Evolutionary conservation across 176 grass and related monocot species (phyloP).

Genomic region (Elymus sibiricus): DNA sequence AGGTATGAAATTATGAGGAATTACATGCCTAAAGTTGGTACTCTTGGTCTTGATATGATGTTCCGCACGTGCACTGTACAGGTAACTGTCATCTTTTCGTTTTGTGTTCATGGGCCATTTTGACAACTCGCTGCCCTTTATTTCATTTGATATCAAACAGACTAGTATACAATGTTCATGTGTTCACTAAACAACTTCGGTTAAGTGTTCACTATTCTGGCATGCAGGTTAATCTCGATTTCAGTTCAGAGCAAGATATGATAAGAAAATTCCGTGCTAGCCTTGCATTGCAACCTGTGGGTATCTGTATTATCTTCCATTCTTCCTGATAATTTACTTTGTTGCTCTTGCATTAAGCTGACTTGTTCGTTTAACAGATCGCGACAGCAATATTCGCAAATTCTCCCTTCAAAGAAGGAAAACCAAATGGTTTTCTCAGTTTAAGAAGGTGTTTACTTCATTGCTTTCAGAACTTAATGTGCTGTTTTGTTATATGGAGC

Average conservation of each 20-base stretch:
- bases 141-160: not conserved
- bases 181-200: not conserved
- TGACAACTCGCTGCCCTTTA: not conserved
- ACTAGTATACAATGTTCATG: not conserved
- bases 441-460: conserved; percentile 75
- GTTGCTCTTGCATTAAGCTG: not conserved
- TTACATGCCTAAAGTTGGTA: conserved; percentile 99
- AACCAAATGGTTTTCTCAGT: conserved; percentile 97
- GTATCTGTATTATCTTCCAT: conserved; percentile 43
- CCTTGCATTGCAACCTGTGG: conserved; percentile 90
- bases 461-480: not conserved
- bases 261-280: conserved; percentile 84
- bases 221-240: conserved; percentile 96
- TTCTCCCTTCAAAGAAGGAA: conserved; percentile 98
- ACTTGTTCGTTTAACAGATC: conserved; percentile 60
- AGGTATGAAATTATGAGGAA: conserved; percentile 95
- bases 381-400: conserved; percentile 99
- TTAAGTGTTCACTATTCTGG: conserved; percentile 10
- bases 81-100: conserved; percentile 30
- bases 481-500: not conserved
- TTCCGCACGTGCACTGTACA: conserved; percentile 98
- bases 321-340: conserved; percentile 12
- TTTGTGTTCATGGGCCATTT: not conserved
- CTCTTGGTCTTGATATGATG: conserved; percentile 99
- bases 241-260: conserved; percentile 98